Base-by-base conservation (phyloP, 164 flowering plant genomes). In the Dillenia suffruticosa region DNA sequence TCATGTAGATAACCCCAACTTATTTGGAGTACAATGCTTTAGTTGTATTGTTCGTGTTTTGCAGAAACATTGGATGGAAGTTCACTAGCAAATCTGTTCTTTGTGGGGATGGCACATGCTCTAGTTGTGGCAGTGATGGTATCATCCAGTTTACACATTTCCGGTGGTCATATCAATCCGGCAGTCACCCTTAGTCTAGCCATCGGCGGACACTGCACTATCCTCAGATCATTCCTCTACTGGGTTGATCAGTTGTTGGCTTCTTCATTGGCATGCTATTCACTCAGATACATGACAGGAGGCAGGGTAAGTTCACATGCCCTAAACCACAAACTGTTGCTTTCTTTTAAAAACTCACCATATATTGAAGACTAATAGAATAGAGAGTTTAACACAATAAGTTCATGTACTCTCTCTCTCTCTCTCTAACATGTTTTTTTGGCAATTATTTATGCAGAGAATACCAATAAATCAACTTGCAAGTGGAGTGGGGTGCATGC, bases 151-250 rank as follows among this genome's bases (percentile, higher is more conserved):
- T 61, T 82, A 5, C 82, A 72, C 46, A 88, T 83, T 14, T 93
- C 94, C 58, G 98, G 98, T 11, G 98, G 92, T n/a, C 96, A 90
- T 67, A 81, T 92, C 13, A 90, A 88, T 71, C 98, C 97, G 0
- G 98, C 97, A 1, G 97, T 90, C 53, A 88, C 98, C 0, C 68
- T 92, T 12, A 96, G 98, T 55, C 83, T 92, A 0, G 79, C 77
- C 32, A 69, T 70, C 45, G 96, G 96, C 17, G 97, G 98, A 19
- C 85, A 84, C 76, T 90, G 90, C 73, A 88, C 97, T 54, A 65
- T 93, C 22, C 16, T 88, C 59, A 69, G 96, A 32, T 82, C 97
- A 12, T 3, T 87, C 16, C 74, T 90, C 6, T 90, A 90, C 15
- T 81, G 82, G 80, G 83, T 89, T 45, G 88, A 74, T 67, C 98